Base-by-base conservation (phyloP, 257 asterid species). In the Prunella vulgaris region DNA sequence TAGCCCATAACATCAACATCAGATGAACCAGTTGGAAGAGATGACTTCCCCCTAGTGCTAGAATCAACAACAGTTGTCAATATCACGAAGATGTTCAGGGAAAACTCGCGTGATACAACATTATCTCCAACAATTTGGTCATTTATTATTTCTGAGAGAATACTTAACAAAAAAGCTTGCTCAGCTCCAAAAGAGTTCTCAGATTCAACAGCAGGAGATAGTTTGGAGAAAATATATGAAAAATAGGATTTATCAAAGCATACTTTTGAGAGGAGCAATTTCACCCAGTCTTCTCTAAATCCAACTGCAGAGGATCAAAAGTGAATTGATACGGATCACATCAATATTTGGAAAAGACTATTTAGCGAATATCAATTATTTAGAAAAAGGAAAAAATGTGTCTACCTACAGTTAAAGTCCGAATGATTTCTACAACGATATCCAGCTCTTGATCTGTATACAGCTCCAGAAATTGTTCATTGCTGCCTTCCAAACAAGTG, bases 1-100 rank as follows among this genome's bases (percentile, higher is more conserved):
- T 85, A 88, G 60, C 94, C 97, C 30, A 90, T 71, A 66, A 84
- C 79, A 77, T 93, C 97, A 60, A 82, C 63, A 54, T 68, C 79
- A 68, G 87, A 17, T 60, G 75, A 54, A 18, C 89, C 95, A 13
- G 95, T 87, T 22, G 97, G 98, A 58, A 90, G 86, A 61, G 81
- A 60, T 8, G 74, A 73, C 14, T 66, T 79, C 25, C 84, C 87
- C 78, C 83, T 70, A 15, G 67, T 75, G 76, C 75, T 58, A 73
- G 81, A 84, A 61, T 84, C 92, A 61, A 77, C 64, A 38, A 84
- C 84, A 12, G 53, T 73, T 84, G 76, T 82, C 49, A 90, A 70
- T 44, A 86, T 76, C 73, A 68, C 75, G 46, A 88, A 78, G 62
- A 87, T 64, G 68, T 14, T 38, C 65, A 63, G 27, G 57, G 90